These are phyloP conservation scores for Leucaena leucocephala DNA, from an alignment of 306 rosid species.

Conservation along the genomic window DNA sequence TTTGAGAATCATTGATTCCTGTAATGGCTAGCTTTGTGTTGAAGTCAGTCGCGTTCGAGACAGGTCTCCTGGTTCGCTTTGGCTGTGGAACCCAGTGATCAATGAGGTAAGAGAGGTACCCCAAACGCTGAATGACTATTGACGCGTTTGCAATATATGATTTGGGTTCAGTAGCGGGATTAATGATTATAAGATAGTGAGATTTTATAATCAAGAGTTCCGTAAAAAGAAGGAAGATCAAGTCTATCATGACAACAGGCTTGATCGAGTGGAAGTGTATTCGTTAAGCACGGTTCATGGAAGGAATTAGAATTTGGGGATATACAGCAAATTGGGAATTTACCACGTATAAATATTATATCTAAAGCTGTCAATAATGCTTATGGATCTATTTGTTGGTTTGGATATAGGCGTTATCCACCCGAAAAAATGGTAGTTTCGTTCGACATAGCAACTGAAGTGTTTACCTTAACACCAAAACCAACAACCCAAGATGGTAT, in stretches of 20 bases:
- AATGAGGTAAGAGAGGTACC: background rate
- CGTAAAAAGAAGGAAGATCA: background rate
- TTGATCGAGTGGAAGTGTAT: background rate
- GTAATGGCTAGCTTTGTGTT: background rate
- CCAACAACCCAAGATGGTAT: background rate
- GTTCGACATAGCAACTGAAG: background rate
- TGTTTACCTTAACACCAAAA: background rate
- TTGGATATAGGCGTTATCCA: no score
- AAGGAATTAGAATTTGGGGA: background rate
- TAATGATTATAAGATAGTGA: background rate
- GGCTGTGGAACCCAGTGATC: background rate
- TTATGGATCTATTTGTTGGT: background rate
- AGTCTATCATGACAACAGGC: rapidly evolving
- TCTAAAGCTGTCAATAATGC: background rate
- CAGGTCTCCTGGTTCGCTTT: background rate
- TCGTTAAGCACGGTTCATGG: background rate
- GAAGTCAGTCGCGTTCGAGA: rapidly evolving
- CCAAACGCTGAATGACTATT: background rate
- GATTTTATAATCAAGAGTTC: background rate
- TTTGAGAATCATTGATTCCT: background rate
- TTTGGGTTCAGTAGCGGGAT: background rate
- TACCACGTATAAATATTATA: no score
- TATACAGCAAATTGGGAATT: no score
- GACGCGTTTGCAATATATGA: background rate
- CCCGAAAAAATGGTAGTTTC: no score